Conservation (phyloP, 2,329 filamentous ascomycete species). For the Phaeosphaeria sp. region DNA sequence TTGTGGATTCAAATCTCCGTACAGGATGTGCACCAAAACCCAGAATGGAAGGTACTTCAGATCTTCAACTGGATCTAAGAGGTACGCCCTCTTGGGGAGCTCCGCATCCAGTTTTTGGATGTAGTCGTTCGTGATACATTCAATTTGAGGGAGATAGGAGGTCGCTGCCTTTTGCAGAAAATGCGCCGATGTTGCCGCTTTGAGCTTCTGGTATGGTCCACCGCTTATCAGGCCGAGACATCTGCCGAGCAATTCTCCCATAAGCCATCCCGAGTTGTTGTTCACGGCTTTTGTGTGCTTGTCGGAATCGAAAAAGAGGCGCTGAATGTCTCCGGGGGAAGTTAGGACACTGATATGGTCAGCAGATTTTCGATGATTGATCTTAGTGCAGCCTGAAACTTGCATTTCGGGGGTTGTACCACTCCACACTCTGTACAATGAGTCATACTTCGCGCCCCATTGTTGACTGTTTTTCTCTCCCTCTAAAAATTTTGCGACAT, state of each 20-base stretch:
- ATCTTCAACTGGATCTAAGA: conserved; percentile 35
- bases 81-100: background rate
- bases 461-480: conserved; percentile 39
- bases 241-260: conserved; percentile 51
- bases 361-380: background rate
- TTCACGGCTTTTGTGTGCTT: conserved; percentile 51
- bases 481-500: conserved; percentile 50
- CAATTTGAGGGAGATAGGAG: background rate
- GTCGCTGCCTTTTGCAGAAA: background rate
- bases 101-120: no score
- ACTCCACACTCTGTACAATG: conserved; percentile 43
- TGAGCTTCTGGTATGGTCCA: conserved; percentile 3
- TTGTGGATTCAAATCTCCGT: conserved; percentile 35
- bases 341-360: background rate
- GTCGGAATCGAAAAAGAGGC: conserved; percentile 53
- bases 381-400: no score
- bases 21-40: conserved; percentile 48
- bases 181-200: background rate
- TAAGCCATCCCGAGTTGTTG: conserved; percentile 50
- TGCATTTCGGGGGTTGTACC: conserved; percentile 52
- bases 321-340: conserved; percentile 25
- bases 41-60: conserved; percentile 48
- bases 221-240: conserved; percentile 51
- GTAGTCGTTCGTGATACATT: no score
- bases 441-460: conserved; percentile 45